phyloP scores from a whole-genome alignment of 805 yeast species.

The Metschnikowia kunwiensis region DNA sequence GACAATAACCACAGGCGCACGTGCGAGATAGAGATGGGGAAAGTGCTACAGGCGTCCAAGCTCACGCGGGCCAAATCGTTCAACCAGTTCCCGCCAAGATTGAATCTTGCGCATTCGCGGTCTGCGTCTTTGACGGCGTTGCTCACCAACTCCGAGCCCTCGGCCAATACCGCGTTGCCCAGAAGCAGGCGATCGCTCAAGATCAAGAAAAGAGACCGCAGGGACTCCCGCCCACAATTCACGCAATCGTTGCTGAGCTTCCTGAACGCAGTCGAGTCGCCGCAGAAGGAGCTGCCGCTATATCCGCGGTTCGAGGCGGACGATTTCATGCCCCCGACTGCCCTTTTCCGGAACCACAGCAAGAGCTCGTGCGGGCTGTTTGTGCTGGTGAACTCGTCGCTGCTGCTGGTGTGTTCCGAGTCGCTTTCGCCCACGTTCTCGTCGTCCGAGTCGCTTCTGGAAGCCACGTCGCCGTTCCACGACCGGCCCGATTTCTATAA shows the following conservation, averaged over 20 bases:
- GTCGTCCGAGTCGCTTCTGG: constrained; percentile 32
- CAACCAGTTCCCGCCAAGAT: constrained; percentile 23
- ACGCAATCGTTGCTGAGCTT: constrained; percentile 12
- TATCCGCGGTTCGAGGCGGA: constrained; percentile 13
- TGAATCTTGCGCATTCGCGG: constrained; percentile 15
- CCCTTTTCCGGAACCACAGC: constrained; percentile 18
- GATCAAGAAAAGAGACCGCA: constrained; percentile 17
- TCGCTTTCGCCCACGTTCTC: constrained; percentile 22
- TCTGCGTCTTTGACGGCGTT: constrained; percentile 17
- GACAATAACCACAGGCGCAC: constrained; percentile 31
- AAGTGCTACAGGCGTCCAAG: constrained; percentile 41
- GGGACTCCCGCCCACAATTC: constrained; percentile 11
- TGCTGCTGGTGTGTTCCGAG: constrained; percentile 31
- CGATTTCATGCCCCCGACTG: constrained; percentile 20
- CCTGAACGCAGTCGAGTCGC: constrained; percentile 9
- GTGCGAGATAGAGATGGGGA: constrained; percentile 48
- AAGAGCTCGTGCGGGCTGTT: constrained; percentile 17
- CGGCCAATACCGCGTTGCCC: constrained; percentile 10
- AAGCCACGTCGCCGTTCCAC: constrained; percentile 23
- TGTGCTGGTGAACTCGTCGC: constrained; percentile 29
- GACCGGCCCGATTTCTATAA: constrained; percentile 28
- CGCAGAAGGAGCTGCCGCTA: constrained; percentile 8
- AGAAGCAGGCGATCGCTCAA: constrained; percentile 14
- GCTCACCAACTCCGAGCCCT: constrained; percentile 10
- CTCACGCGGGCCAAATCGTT: constrained; percentile 40